Percentiles rank a stretch among this genome's conserved stretches.
Evolutionary conservation across 768 basidiomycete species (phyloP).

Genomic region (Boletus pseudopeckii): DNA sequence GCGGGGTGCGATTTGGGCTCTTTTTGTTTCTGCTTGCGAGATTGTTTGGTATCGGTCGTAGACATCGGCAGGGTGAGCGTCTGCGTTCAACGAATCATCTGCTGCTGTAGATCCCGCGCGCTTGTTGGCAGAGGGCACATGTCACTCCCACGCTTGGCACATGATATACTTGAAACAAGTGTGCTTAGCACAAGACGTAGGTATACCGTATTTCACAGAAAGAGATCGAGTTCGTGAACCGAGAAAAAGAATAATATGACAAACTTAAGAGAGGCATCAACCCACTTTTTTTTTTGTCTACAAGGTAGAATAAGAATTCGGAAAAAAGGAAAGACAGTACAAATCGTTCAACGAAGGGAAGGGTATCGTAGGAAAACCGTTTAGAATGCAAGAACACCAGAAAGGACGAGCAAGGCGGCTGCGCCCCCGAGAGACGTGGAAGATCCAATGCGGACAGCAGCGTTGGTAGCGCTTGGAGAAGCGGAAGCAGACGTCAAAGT

Average conservation of each 20-base stretch:
- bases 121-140: not conserved
- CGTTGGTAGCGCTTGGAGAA: slow-evolving; percentile 16
- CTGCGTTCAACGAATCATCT: not conserved
- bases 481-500: slow-evolving; percentile 10
- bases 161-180: not conserved
- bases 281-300: slow-evolving; percentile 3
- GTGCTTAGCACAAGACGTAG: not conserved
- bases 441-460: slow-evolving; percentile 22
- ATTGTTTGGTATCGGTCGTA: slow-evolving; percentile 14
- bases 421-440: slow-evolving; percentile 19
- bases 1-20: slow-evolving; percentile 31
- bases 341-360: slow-evolving; percentile 6
- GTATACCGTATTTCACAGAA: not conserved
- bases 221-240: slow-evolving; percentile 3
- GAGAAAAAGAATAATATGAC: slow-evolving; percentile 17
- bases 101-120: not conserved
- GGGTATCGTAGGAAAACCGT: slow-evolving; percentile 2
- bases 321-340: not conserved
- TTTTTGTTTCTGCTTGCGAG: slow-evolving; percentile 30
- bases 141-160: slow-evolving; percentile 5
- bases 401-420: slow-evolving; percentile 20
- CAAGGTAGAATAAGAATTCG: not conserved
- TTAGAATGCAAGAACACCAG: slow-evolving; percentile 22
- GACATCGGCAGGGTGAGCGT: slow-evolving; percentile 10
- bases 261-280: slow-evolving; percentile 11